Evolutionary conservation across 495 filamentous ascomycete genomes (phyloP).

Genomic region (Penicillium desertorum): DNA sequence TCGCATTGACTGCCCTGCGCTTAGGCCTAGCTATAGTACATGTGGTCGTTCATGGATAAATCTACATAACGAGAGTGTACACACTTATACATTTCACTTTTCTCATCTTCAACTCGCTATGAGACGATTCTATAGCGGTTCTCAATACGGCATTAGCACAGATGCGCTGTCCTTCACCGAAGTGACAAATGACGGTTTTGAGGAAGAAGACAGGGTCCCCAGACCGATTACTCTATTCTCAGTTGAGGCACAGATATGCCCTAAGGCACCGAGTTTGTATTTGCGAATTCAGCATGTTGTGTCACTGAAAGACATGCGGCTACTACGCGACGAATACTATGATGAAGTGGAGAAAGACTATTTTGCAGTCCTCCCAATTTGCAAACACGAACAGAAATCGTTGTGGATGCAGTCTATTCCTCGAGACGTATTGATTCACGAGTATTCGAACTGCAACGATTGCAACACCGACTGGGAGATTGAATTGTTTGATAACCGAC

Average conservation of each 20-base stretch:
- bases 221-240: not conserved
- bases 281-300: conserved; percentile 3
- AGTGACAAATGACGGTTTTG: not conserved
- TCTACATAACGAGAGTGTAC: not conserved
- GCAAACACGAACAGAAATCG: not conserved
- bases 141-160: conserved; percentile 2
- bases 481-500: not conserved
- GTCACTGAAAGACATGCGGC: not conserved
- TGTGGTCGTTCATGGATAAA: not conserved
- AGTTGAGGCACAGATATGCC: not conserved
- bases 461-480: conserved; percentile 5
- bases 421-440: not conserved
- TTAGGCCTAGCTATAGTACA: not conserved
- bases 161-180: conserved; percentile 2
- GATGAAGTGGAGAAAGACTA: not conserved
- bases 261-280: not conserved
- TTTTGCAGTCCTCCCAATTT: not conserved
- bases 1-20: not conserved
- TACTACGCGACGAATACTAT: not conserved
- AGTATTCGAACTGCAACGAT: not conserved
- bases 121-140: not conserved
- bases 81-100: not conserved
- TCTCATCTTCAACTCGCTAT: conserved; percentile 3
- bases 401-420: not conserved
- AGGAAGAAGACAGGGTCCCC: not conserved